Evolutionary conservation across 1,139 yeast species (phyloP).

Genomic region (Candida tetrigidarum): DNA sequence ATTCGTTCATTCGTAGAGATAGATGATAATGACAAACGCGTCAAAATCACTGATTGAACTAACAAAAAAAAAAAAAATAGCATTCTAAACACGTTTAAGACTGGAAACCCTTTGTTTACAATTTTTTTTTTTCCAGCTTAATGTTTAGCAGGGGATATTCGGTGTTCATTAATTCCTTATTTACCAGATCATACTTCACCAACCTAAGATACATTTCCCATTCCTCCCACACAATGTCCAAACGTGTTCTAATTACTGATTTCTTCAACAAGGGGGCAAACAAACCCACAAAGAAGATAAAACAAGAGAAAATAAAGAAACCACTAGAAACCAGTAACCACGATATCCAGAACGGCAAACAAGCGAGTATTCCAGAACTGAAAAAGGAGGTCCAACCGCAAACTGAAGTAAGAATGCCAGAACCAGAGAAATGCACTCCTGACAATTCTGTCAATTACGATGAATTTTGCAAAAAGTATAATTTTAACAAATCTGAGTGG

Average conservation of each 20-base stretch:
- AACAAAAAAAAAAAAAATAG: neutral
- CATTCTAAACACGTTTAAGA: too few relatives aligned
- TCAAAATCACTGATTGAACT: too few relatives aligned
- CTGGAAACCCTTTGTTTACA: too few relatives aligned
- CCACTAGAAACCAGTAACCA: neutral
- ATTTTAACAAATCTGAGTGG: conserved; percentile 61
- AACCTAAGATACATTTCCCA: neutral
- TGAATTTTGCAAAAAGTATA: conserved; percentile 22
- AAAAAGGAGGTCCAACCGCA: neutral
- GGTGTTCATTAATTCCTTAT: too few relatives aligned
- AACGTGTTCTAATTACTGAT: conserved; percentile 18
- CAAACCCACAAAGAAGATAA: conserved; percentile 3
- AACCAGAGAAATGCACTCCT: too few relatives aligned
- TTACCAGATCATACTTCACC: neutral
- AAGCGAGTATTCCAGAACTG: neutral
- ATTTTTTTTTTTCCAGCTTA: too few relatives aligned
- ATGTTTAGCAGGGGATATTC: neutral
- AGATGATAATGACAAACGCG: too few relatives aligned
- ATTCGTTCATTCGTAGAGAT: too few relatives aligned
- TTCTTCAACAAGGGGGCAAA: conserved; percentile 13
- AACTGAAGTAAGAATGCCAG: too few relatives aligned
- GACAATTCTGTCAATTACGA: conserved; percentile 11
- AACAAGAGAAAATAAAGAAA: neutral
- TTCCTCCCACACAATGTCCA: conserved; percentile 11
- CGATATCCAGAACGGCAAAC: conserved; percentile 1